phyloP scores from a whole-genome alignment of 2,329 filamentous ascomycete genomes.

The Fusarium foetens region DNA sequence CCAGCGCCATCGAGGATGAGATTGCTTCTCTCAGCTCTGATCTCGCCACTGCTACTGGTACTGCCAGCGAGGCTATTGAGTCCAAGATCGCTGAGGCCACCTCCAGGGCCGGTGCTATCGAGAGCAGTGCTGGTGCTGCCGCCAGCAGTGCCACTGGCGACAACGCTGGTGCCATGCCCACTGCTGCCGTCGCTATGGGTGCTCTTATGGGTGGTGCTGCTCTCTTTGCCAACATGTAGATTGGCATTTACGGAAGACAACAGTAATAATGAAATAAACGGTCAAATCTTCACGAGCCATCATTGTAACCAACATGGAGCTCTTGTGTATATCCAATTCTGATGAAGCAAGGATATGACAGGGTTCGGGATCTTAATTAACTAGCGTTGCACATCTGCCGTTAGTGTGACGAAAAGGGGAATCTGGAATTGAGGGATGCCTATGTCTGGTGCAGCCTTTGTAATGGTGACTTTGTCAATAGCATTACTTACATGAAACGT shows the following conservation, averaged over 20 bases:
- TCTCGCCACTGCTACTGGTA: slow-evolving; percentile 41
- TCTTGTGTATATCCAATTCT: neutral
- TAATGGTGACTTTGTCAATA: neutral
- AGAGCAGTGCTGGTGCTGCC: slow-evolving; percentile 14
- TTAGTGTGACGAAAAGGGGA: neutral
- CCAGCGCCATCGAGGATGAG: slow-evolving; percentile 18
- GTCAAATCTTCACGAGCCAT: neutral
- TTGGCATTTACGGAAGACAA: neutral
- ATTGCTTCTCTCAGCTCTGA: slow-evolving; percentile 42
- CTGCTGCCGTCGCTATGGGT: slow-evolving; percentile 57
- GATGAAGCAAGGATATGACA: neutral
- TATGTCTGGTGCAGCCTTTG: neutral
- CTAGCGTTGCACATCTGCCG: slow-evolving; percentile 10
- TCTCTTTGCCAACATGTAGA: slow-evolving; percentile 57
- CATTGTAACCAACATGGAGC: neutral
- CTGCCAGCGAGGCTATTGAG: slow-evolving; percentile 29
- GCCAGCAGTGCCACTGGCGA: slow-evolving; percentile 33
- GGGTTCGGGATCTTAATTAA: slow-evolving; percentile 17
- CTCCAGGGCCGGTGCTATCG: slow-evolving; percentile 24
- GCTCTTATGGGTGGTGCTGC: slow-evolving; percentile 60
- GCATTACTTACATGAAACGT: neutral
- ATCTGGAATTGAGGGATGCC: neutral
- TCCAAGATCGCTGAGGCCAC: slow-evolving; percentile 30
- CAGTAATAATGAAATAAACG: slow-evolving; percentile 19
- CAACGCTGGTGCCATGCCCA: slow-evolving; percentile 50